Percentiles rank a stretch among this genome's conserved stretches.
Evolutionary conservation across 768 basidiomycete genomes (phyloP).

Genomic region (Clavaria fumosa): DNA sequence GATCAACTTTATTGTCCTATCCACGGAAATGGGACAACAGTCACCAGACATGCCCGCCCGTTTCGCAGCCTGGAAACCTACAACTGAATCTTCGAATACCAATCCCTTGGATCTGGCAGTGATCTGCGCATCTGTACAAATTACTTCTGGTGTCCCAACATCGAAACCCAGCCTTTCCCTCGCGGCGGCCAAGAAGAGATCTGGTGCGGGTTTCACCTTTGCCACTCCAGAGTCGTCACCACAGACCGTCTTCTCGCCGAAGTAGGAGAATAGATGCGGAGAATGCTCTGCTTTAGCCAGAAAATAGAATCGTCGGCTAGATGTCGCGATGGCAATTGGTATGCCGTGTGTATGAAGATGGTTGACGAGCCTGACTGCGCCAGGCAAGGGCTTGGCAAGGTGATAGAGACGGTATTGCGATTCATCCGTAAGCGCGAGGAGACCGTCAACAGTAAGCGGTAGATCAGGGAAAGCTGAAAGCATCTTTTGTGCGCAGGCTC

Average conservation of each 20-base stretch:
- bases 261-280: conserved; percentile 39
- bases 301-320: conserved; percentile 51
- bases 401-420: conserved; percentile 57
- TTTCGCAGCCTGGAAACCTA: conserved; percentile 67
- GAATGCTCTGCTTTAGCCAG: conserved; percentile 52
- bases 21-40: too few relatives aligned
- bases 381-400: conserved; percentile 57
- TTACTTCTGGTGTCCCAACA: conserved; percentile 34
- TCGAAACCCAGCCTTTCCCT: conserved; percentile 35
- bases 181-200: conserved; percentile 68
- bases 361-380: conserved; percentile 47
- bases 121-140: conserved; percentile 21
- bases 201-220: conserved; percentile 67
- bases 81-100: conserved; percentile 71
- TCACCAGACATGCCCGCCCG: conserved; percentile 77
- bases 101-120: conserved; percentile 46
- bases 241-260: conserved; percentile 54
- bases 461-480: conserved; percentile 69
- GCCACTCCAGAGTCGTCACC: conserved; percentile 46
- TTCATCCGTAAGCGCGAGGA: conserved; percentile 36
- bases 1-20: too few relatives aligned
- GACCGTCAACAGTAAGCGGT: conserved; percentile 43
- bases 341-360: conserved; percentile 55
- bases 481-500: conserved; percentile 46
- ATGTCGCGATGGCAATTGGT: conserved; percentile 73